Percentiles rank a stretch among this genome's conserved stretches.
These are phyloP conservation scores for Debaryomycetaceae sp. DNA, from an alignment of 1,139 yeast genomes.

Conservation along the genomic window DNA sequence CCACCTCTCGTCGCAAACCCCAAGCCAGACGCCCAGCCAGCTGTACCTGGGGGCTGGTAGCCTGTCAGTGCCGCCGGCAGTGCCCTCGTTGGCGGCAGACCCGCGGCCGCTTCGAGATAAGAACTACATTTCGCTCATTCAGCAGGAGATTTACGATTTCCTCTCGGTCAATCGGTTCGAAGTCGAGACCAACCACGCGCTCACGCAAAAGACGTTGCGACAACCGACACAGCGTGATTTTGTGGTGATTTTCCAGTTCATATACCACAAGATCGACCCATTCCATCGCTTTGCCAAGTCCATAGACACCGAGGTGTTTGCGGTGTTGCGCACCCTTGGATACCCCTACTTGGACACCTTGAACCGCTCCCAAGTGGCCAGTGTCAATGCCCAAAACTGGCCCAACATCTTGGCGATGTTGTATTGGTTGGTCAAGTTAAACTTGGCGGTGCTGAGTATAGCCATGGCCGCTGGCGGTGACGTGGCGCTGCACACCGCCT, in stretches of 20 bases:
- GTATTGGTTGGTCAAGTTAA: conserved; percentile 70
- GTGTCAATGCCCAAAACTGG: conserved; percentile 93
- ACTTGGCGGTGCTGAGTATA: too few species aligned
- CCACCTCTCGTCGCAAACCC: conserved; percentile 15
- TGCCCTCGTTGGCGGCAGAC: conserved; percentile 34
- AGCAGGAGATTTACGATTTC: conserved; percentile 65
- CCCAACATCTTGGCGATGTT: conserved; percentile 77
- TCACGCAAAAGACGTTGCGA: conserved; percentile 60
- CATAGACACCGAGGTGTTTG: conserved; percentile 73
- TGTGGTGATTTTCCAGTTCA: conserved; percentile 71
- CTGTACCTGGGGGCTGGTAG: conserved; percentile 8
- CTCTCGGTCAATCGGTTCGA: conserved; percentile 63
- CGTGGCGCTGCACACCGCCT: too few species aligned
- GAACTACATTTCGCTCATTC: conserved; percentile 59
- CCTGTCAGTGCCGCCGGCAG: conserved; percentile 11
- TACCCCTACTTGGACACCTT: conserved; percentile 82
- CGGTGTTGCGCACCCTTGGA: conserved; percentile 56
- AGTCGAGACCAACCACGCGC: conserved; percentile 64
- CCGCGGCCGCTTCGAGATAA: conserved; percentile 77
- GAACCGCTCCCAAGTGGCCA: conserved; percentile 79
- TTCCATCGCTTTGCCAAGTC: conserved; percentile 65
- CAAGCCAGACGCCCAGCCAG: conserved; percentile 11
- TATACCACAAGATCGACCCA: conserved; percentile 75
- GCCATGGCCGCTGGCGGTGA: too few species aligned
- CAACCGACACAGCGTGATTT: conserved; percentile 90